phyloP scores from a whole-genome alignment of 371 early-diverging fungal species.

The Mucor irregularis region DNA sequence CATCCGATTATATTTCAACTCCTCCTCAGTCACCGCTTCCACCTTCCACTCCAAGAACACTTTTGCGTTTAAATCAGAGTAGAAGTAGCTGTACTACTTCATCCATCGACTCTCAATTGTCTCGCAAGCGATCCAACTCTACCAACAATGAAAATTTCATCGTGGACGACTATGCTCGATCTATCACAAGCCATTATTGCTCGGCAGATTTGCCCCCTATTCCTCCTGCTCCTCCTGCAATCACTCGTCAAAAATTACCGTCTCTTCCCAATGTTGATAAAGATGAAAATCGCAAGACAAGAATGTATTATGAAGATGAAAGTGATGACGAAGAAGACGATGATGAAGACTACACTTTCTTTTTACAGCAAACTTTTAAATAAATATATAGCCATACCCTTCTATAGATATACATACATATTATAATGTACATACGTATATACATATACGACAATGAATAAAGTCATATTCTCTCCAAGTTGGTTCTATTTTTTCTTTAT shows the following conservation, averaged over 20 bases:
- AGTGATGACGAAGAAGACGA: conserved; percentile 21
- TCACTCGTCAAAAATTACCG: conserved; percentile 7
- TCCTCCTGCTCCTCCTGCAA: conserved; percentile 1
- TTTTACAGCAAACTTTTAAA: too few relatives aligned
- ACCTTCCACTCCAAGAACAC: not conserved
- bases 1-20: not conserved
- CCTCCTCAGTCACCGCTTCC: not conserved
- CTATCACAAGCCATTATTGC: not conserved
- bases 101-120: not conserved
- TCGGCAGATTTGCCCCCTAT: conserved; percentile 15
- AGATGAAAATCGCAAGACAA: conserved; percentile 1
- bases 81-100: conserved; percentile 6
- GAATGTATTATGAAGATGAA: conserved; percentile 15
- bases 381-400: not conserved
- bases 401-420: not conserved
- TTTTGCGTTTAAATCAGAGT: not conserved
- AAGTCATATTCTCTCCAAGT: not conserved
- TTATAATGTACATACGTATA: not conserved
- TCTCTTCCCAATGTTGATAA: not conserved
- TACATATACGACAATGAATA: too few relatives aligned
- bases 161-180: not conserved
- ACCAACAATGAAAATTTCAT: too few relatives aligned
- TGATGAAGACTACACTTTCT: not conserved
- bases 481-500: not conserved
- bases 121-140: conserved; percentile 4